Percentiles rank a stretch among this genome's conserved stretches.
These are phyloP conservation scores for Monosporascus sp. DNA, from an alignment of 2,329 filamentous ascomycete genomes.

Conservation along the genomic window DNA sequence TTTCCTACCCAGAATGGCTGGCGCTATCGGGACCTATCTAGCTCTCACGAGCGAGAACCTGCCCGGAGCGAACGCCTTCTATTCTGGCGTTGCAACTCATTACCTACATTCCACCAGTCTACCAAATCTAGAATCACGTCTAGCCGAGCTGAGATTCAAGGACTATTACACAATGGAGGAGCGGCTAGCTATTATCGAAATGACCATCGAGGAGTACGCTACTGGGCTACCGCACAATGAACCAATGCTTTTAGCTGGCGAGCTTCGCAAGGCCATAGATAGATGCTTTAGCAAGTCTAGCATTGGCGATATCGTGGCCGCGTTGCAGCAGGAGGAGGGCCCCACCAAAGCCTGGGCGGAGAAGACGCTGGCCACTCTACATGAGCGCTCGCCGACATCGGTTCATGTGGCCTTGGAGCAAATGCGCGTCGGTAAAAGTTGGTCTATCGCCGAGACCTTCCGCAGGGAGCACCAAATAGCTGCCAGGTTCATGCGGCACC, in stretches of 20 bases:
- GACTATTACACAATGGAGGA: conserved; percentile 63
- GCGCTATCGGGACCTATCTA: conserved; percentile 83
- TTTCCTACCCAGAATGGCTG: conserved; percentile 87
- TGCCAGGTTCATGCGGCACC: conserved; percentile 80
- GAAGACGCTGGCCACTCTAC: conserved; percentile 70
- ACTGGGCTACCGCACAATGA: conserved; percentile 78
- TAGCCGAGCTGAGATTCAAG: conserved; percentile 83
- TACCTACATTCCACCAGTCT: conserved; percentile 90
- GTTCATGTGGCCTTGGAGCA: conserved; percentile 81
- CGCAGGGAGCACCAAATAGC: conserved; percentile 81
- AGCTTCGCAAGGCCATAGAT: conserved; percentile 77
- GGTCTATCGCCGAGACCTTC: conserved; percentile 84
- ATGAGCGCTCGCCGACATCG: conserved; percentile 76
- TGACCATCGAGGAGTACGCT: conserved; percentile 85
- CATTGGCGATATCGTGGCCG: conserved; percentile 65
- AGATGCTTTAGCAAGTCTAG: conserved; percentile 67
- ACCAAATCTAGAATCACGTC: conserved; percentile 72
- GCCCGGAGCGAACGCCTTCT: conserved; percentile 79
- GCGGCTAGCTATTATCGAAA: conserved; percentile 70
- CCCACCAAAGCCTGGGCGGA: conserved; percentile 68
- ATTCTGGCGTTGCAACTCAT: conserved; percentile 89
- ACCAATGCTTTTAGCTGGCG: conserved; percentile 62
- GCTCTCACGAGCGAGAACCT: conserved; percentile 85
- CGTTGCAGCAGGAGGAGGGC: conserved; percentile 54
- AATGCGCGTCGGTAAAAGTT: conserved; percentile 69